Percentiles rank a stretch among this genome's conserved stretches.
Evolutionary conservation across 148 eudicot species (phyloP).

Genomic region (Cornus controversa): DNA sequence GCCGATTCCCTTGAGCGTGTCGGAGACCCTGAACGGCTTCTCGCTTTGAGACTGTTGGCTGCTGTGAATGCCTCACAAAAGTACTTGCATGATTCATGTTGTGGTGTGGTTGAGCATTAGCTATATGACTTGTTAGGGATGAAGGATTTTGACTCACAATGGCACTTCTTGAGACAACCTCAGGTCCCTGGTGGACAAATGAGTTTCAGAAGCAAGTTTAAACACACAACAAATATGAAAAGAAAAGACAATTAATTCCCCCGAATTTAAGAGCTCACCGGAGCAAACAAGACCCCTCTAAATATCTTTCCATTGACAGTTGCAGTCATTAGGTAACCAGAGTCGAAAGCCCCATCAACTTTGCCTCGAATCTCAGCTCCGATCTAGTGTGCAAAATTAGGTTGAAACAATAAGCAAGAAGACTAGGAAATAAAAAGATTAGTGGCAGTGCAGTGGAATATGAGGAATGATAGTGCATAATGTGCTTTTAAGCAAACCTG

Average conservation of each 20-base stretch:
- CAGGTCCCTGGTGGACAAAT: slow-evolving; percentile 46
- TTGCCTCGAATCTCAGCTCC: slow-evolving; percentile 90
- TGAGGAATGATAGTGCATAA: no score
- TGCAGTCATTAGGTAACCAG: slow-evolving; percentile 93
- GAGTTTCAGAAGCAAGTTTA: not conserved
- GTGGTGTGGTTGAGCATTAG: slow-evolving; percentile 20
- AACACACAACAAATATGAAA: not conserved
- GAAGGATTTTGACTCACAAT: slow-evolving; percentile 24
- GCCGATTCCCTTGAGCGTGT: slow-evolving; percentile 25
- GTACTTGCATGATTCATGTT: slow-evolving; percentile 5
- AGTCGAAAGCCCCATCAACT: slow-evolving; percentile 85
- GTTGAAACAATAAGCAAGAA: not conserved
- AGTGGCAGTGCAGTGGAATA: no score
- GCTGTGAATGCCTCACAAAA: slow-evolving; percentile 24
- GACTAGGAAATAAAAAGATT: no score
- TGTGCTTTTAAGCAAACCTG: no score
- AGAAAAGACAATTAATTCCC: not conserved
- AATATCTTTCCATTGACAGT: slow-evolving; percentile 68
- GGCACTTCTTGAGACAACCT: slow-evolving; percentile 36
- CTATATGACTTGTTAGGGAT: slow-evolving; percentile 23
- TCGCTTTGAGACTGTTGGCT: slow-evolving; percentile 17
- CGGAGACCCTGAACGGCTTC: slow-evolving; percentile 11
- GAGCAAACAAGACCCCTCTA: slow-evolving; percentile 80
- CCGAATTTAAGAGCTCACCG: slow-evolving; percentile 39
- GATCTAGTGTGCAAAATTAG: slow-evolving; percentile 34